Conservation (phyloP, 2,329 filamentous ascomycete species). For the Delphinella strobiligena region DNA sequence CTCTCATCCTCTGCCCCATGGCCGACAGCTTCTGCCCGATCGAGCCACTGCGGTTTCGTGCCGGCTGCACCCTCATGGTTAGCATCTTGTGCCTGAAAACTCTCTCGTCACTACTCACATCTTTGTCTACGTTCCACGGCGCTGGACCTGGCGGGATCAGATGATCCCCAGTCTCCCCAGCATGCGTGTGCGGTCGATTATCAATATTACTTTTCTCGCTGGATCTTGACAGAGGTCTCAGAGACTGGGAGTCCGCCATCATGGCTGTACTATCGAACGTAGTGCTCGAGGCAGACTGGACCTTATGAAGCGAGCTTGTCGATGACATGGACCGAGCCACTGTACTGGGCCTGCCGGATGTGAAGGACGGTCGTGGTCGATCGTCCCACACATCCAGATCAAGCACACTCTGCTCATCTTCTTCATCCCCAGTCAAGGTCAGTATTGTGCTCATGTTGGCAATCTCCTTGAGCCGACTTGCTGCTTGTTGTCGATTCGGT, state of each 20-base stretch:
- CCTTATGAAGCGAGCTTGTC: background rate
- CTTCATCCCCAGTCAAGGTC: constrained; percentile 7
- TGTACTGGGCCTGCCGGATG: constrained; percentile 3
- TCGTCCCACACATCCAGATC: background rate
- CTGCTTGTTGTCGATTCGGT: constrained; percentile 60
- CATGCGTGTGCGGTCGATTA: background rate
- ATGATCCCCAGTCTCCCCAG: background rate
- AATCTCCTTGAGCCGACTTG: constrained; percentile 67
- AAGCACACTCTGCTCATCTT: background rate
- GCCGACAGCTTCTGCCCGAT: background rate
- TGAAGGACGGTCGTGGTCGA: constrained; percentile 6
- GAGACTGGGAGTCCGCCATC: background rate
- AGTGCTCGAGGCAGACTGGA: background rate
- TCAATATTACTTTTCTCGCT: background rate
- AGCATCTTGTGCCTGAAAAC: too few relatives aligned
- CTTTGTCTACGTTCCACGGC: background rate
- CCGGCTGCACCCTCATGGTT: background rate
- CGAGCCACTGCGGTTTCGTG: background rate
- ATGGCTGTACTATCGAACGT: background rate
- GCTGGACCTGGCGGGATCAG: background rate
- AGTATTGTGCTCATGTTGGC: constrained; percentile 64
- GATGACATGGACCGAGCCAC: background rate
- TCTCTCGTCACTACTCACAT: background rate
- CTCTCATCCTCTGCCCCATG: background rate
- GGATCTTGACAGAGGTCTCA: background rate